Evolutionary conservation across 2,329 filamentous ascomycete species (phyloP).

Genomic region (Balansia obtecta): DNA sequence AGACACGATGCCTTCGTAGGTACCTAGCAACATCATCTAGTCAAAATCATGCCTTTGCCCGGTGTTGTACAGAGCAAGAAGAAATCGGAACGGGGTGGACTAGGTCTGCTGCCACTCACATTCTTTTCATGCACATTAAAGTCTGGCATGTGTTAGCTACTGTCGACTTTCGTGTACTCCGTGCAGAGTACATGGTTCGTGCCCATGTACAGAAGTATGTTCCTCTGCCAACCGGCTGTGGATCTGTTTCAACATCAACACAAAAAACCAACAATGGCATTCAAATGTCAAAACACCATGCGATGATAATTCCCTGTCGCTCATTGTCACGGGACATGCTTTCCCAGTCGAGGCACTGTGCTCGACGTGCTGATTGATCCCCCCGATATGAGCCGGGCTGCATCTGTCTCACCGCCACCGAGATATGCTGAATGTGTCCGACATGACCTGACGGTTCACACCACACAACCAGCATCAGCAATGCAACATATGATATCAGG

Average conservation of each 20-base stretch:
- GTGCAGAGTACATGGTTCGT: neutral
- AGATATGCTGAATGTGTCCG: neutral
- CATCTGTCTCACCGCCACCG: neutral
- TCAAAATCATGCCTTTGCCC: too few species aligned
- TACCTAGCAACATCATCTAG: too few species aligned
- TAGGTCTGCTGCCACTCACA: neutral
- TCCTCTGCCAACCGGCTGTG: conserved; percentile 3
- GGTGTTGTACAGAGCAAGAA: neutral
- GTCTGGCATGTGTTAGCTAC: neutral
- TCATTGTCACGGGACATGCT: neutral
- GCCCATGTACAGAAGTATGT: neutral
- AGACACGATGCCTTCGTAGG: too few species aligned
- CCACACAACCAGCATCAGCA: neutral
- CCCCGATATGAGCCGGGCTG: neutral
- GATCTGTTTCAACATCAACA: neutral
- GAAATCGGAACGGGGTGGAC: neutral
- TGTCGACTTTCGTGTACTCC: neutral
- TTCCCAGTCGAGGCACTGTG: too few species aligned
- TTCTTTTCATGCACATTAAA: neutral
- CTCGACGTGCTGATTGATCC: neutral
- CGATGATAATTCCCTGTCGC: neutral
- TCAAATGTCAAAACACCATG: neutral
- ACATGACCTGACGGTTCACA: neutral
- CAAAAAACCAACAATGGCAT: neutral
- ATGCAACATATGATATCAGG: neutral